Evolutionary conservation across 495 filamentous ascomycete genomes (phyloP).

Genomic region (Pseudotulostoma volvatum): DNA sequence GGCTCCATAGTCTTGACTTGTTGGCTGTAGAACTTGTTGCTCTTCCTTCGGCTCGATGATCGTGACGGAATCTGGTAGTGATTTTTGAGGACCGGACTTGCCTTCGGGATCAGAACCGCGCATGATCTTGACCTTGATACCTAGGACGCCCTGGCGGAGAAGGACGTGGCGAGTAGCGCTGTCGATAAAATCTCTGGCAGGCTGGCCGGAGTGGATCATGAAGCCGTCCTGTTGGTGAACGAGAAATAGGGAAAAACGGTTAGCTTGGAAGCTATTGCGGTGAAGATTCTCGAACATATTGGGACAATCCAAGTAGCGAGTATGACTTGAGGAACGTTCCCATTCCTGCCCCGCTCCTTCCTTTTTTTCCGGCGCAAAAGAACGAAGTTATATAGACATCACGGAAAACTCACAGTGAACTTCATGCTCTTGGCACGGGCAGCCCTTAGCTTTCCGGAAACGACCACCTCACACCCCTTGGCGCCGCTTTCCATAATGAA

Average conservation of each 20-base stretch:
- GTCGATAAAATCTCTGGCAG: slow-evolving; percentile 99
- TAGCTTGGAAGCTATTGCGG: slow-evolving; percentile 1
- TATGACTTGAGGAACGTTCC: too few relatives aligned
- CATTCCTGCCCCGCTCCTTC: too few relatives aligned
- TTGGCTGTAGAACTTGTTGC: slow-evolving; percentile 78
- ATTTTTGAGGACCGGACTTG: slow-evolving; percentile 93
- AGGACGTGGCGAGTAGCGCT: slow-evolving; percentile 95
- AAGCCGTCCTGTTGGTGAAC: slow-evolving; percentile 66
- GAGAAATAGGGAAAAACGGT: slow-evolving; percentile 1
- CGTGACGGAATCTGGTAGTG: slow-evolving; percentile 92
- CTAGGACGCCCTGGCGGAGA: slow-evolving; percentile 96
- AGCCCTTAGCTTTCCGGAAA: slow-evolving; percentile 95
- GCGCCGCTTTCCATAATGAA: slow-evolving; percentile 99
- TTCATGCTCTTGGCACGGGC: slow-evolving; percentile 99
- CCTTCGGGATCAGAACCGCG: slow-evolving; percentile 97
- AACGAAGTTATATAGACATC: too few relatives aligned
- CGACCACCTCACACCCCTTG: slow-evolving; percentile 99
- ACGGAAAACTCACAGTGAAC: slow-evolving; percentile 70
- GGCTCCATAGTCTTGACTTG: slow-evolving; percentile 94
- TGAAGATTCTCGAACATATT: not conserved
- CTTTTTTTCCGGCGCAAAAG: too few relatives aligned
- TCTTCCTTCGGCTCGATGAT: slow-evolving; percentile 99
- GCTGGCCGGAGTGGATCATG: slow-evolving; percentile 99
- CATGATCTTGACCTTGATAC: slow-evolving; percentile 99
- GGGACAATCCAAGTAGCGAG: not conserved